These are phyloP conservation scores for Populus hybrid DNA, from an alignment of 441 rosid genomes.

Conservation along the genomic window DNA sequence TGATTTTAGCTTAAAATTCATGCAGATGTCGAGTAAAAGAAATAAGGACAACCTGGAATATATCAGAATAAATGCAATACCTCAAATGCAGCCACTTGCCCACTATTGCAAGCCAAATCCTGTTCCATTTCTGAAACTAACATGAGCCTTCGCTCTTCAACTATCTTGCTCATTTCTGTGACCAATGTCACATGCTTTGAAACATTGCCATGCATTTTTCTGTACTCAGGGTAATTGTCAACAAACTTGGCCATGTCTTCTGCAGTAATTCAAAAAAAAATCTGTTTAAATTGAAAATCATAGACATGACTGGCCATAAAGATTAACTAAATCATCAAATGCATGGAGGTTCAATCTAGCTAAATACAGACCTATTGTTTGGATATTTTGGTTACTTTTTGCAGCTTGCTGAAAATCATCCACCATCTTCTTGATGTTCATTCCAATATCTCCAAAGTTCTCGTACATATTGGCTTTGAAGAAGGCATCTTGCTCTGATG, in stretches of 20 bases:
- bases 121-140: conserved; percentile 92
- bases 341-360: conserved; percentile 15
- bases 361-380: conserved; percentile 72
- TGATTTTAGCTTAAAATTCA: background rate
- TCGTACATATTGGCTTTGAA: conserved; percentile 87
- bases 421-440: conserved; percentile 93
- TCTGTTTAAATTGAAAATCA: conserved; percentile 9
- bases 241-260: conserved; percentile 99
- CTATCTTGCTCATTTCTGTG: conserved; percentile 98
- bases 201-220: conserved; percentile 98
- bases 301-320: background rate
- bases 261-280: conserved; percentile 41
- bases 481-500: conserved; percentile 90
- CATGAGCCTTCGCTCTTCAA: conserved; percentile 92
- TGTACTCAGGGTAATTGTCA: conserved; percentile 89
- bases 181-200: conserved; percentile 95
- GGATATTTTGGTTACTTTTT: conserved; percentile 87
- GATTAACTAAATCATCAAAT: conserved; percentile 6
- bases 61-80: conserved; percentile 31
- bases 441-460: conserved; percentile 96
- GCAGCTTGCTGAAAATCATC: conserved; percentile 98
- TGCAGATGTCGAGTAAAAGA: background rate
- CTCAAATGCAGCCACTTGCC: conserved; percentile 98
- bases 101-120: conserved; percentile 96
- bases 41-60: background rate